These are phyloP conservation scores for Linanthus parryae DNA, from an alignment of 148 eudicot species.

Conservation along the genomic window DNA sequence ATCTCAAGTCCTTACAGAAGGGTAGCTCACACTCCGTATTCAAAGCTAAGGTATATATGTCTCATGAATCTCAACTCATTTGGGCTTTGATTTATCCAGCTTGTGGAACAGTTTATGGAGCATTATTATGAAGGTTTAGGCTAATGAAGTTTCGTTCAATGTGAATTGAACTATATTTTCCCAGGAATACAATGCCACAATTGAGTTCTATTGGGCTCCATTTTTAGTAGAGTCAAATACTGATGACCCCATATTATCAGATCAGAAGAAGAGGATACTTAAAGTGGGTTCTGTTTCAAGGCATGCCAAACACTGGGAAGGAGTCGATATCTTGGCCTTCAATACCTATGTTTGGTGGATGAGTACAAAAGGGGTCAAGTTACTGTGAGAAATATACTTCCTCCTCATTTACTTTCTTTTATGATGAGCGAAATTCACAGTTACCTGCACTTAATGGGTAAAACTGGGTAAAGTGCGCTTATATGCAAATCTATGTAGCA, in stretches of 20 bases:
- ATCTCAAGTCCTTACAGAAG: constrained; percentile 53
- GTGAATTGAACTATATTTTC: too few relatives aligned
- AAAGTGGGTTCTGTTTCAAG: constrained; percentile 48
- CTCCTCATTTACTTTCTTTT: not conserved
- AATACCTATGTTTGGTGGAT: constrained; percentile 75
- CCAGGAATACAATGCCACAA: constrained; percentile 61
- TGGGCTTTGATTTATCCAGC: not conserved
- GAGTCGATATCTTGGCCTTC: constrained; percentile 66
- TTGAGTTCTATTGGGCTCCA: constrained; percentile 81
- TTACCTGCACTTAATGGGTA: too few relatives aligned
- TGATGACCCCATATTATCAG: constrained; percentile 51
- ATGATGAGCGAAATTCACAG: too few relatives aligned
- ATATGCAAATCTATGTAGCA: too few relatives aligned
- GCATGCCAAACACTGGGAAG: constrained; percentile 60
- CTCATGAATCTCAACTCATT: not conserved
- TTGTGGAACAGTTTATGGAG: not conserved
- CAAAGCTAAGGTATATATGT: constrained; percentile 59
- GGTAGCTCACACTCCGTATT: constrained; percentile 57
- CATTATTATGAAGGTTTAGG: too few relatives aligned
- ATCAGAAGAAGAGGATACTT: constrained; percentile 31
- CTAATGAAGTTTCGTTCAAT: too few relatives aligned
- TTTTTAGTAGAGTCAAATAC: constrained; percentile 68
- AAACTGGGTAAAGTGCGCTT: too few relatives aligned
- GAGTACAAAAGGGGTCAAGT: not conserved
- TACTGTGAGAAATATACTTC: not conserved